Conservation (phyloP, 208 protist species). For the Tritrichomonas musculus region DNA sequence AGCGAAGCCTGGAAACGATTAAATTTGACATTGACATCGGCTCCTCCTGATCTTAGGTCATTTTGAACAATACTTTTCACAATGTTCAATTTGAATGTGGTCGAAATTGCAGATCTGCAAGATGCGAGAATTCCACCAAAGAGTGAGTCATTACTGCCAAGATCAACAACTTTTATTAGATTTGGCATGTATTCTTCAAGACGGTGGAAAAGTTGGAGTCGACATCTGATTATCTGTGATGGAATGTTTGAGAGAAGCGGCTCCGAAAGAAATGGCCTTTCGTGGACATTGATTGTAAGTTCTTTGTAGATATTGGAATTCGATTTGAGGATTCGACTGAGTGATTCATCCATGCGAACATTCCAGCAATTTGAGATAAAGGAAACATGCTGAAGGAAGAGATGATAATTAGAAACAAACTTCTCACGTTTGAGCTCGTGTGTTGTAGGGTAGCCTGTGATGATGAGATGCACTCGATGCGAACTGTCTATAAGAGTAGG, state of each 20-base stretch:
- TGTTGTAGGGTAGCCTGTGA: not conserved
- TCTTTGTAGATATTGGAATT: not conserved
- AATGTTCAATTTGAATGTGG: not conserved
- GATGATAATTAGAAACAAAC: not conserved
- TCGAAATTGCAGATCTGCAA: not conserved
- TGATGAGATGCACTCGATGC: not conserved
- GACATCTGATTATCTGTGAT: not conserved
- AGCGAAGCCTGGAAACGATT: not conserved
- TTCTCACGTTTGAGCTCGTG: not conserved
- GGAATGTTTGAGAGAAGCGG: not conserved
- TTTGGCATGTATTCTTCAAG: not conserved
- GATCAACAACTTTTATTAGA: not conserved
- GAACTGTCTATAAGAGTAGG: not conserved
- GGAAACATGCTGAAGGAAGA: not conserved
- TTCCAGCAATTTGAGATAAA: not conserved
- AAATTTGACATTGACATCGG: not conserved
- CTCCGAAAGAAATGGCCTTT: not conserved
- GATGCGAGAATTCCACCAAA: not conserved
- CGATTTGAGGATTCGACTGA: not conserved
- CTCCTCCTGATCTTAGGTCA: not conserved
- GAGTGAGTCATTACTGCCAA: not conserved
- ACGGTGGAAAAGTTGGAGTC: not conserved
- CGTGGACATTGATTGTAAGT: not conserved
- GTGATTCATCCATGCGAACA: not conserved
- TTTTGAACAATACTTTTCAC: not conserved